These are phyloP conservation scores for Hysterangium stoloniferum DNA, from an alignment of 768 basidiomycete genomes.

Conservation along the genomic window DNA sequence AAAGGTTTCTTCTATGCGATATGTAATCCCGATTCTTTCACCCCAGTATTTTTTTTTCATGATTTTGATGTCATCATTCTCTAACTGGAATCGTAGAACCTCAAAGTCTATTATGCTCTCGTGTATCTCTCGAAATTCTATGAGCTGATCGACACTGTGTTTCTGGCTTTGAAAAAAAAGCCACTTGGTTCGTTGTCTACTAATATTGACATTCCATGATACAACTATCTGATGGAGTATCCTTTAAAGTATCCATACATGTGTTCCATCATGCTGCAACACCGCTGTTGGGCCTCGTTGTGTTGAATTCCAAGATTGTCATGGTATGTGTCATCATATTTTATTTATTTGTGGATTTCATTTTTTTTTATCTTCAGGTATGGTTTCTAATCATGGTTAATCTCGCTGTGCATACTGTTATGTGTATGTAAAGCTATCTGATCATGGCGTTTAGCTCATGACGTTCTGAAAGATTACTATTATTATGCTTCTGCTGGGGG, in stretches of 20 bases:
- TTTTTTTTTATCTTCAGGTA: constrained; percentile 21
- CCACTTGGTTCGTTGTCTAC: constrained; percentile 28
- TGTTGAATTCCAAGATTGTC: constrained; percentile 36
- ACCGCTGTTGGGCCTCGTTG: constrained; percentile 37
- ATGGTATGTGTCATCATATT: constrained; percentile 16
- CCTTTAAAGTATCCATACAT: constrained; percentile 34
- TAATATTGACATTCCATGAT: not conserved
- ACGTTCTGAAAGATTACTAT: constrained; percentile 33
- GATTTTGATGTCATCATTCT: not conserved
- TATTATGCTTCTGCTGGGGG: constrained; percentile 44
- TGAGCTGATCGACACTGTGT: constrained; percentile 40
- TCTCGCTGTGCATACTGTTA: constrained; percentile 40
- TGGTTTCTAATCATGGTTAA: constrained; percentile 42
- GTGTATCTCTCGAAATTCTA: constrained; percentile 42
- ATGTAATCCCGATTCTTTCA: constrained; percentile 33
- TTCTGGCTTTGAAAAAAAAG: constrained; percentile 45
- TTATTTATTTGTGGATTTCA: not conserved
- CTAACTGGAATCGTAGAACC: constrained; percentile 9
- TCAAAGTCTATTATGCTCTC: constrained; percentile 39
- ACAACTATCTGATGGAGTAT: not conserved
- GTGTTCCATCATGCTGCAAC: constrained; percentile 44
- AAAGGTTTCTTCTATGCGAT: constrained; percentile 36
- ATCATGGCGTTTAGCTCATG: not conserved
- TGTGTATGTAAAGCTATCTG: constrained; percentile 25
- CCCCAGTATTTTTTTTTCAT: constrained; percentile 24